Evolutionary conservation across 768 basidiomycete genomes (phyloP), one percentile per base, ranked within the genome.

Genomic region (Polyporus arcularius): DNA sequence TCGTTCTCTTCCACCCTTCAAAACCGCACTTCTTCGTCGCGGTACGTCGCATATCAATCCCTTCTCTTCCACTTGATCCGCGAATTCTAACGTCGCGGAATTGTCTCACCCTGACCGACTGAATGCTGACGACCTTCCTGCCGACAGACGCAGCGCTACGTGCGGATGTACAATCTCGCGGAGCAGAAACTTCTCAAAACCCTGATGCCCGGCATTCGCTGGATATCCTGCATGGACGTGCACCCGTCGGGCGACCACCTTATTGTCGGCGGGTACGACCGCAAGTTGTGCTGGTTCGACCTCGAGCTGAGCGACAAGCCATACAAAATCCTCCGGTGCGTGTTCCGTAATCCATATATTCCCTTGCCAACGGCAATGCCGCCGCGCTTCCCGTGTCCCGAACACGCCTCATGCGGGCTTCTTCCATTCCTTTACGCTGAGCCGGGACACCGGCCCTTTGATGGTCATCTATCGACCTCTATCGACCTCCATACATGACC

Each of bases 231-330:
- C 10, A 89, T 99, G 88, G 96, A 98, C 72, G 84, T 99, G 28
- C 97, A 99, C 75, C 93, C 96, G 21, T 89, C 90, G 53, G 94
- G 94, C 31, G 96, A 98, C 69, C 95, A 99, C 79, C 79, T 99
- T 62, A 94, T 99, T 62, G 92, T 99, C 52, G 97, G 97, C 60
- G 94, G 94, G 49, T 98, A 98, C 74, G 97, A 99, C 78, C 89
- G 92, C 67, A 97, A 98, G 74, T 78, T 99, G 15, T 96, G 94
- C 73, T 99, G 97, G 97, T 98, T 98, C 74, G 97, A 99, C 78
- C 80, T 99, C 65, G 97, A 98, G 70, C 85, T 99, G 57, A 93
- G 90, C 67, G 90, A 92, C 64, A 97, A 96, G 73, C 97, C 97
- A 1, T 99, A 96, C 83, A 98, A 97, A 77, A 86, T 97, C 56